Evolutionary conservation across 441 rosid species (phyloP), one percentile per base, ranked within the genome.

Genomic region (Croton laevigatus): DNA sequence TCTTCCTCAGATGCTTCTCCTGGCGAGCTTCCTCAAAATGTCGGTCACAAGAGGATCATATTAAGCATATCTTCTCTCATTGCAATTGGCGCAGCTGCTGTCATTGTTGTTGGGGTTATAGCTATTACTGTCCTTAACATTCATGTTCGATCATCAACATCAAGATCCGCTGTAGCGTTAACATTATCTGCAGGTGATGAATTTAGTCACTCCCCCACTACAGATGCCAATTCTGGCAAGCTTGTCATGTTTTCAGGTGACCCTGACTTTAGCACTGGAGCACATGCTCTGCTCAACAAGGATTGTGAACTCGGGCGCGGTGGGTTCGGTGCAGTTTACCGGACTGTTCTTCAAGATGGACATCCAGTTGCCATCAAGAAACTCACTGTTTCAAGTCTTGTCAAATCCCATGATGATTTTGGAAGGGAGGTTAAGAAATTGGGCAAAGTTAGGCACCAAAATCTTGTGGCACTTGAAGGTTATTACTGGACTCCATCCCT

Each of bases 231-330:
- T 74, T 89, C 88, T 69, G 97, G 97, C 74, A 94, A 94, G 77
- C 93, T 94, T 27, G 95, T 94, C 65, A 91, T 94, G 95, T 94
- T 94, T 78, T 86, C 94, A 8, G 95, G 94, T 3, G 91, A 88
- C 22, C 93, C 92, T 12, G 89, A 89, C 75, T 90, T 88, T 71
- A 86, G 82, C 55, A 81, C 84, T 7, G 97, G 97, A 32, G 85
- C 93, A 3, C 87, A 90, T 73, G 95, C 89, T 3, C 79, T 94
- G 81, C 98, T 94, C 62, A 91, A 87, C 83, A 91, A 94, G 87
- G 97, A 94, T 74, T 85, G 94, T 23, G 96, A 90, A 77, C 81
- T 94, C 20, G 98, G 98, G 6, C 97, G 94, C 38, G 97, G 98
- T 6, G 98, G 98, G 34, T 94, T 94, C 40, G 98, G 98, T 66